Evolutionary conservation across 2,329 filamentous ascomycete species (phyloP).

Genomic region (Fusarium marasasianum): DNA sequence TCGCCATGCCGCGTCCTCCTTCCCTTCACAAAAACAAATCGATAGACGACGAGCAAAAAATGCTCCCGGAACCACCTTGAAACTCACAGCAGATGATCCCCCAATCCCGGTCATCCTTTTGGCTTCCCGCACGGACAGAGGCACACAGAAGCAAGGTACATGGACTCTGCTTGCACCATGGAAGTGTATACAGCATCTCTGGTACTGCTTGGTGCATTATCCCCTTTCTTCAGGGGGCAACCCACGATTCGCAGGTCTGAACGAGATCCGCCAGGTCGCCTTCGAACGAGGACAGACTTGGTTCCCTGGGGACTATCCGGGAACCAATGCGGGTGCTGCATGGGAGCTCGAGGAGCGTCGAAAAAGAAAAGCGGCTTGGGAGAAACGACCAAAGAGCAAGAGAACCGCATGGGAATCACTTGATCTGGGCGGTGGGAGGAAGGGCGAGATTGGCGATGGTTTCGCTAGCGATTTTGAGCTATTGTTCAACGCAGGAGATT

Average conservation of each 20-base stretch:
- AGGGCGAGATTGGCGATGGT: conserved; percentile 84
- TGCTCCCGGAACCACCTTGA: conserved; percentile 69
- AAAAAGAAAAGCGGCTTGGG: conserved; percentile 82
- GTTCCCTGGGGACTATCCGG: conserved; percentile 88
- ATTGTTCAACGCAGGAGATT: conserved; percentile 58
- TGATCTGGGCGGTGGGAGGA: conserved; percentile 76
- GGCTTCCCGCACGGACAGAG: conserved; percentile 61
- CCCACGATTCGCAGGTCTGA: conserved; percentile 82
- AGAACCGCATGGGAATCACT: conserved; percentile 78
- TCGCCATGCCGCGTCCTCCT: conserved; percentile 71
- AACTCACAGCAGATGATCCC: conserved; percentile 70
- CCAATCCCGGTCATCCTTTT: conserved; percentile 80
- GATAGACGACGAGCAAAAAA: conserved; percentile 77
- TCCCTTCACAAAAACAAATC: conserved; percentile 81
- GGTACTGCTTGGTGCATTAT: conserved; percentile 86
- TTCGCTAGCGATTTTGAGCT: conserved; percentile 86
- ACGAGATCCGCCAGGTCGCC: conserved; percentile 80
- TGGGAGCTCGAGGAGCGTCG: conserved; percentile 77
- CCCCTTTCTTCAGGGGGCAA: conserved; percentile 83
- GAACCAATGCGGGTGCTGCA: conserved; percentile 78
- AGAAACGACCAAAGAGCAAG: conserved; percentile 82
- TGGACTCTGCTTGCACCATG: conserved; percentile 91
- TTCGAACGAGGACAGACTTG: conserved; percentile 83
- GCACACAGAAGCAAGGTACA: conserved; percentile 67
- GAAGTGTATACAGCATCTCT: conserved; percentile 86